A percentile compares a stretch with the other conserved stretches of the same genome.
Conservation (phyloP, 495 filamentous ascomycete species). For the Chlorociboria aeruginascens region DNA sequence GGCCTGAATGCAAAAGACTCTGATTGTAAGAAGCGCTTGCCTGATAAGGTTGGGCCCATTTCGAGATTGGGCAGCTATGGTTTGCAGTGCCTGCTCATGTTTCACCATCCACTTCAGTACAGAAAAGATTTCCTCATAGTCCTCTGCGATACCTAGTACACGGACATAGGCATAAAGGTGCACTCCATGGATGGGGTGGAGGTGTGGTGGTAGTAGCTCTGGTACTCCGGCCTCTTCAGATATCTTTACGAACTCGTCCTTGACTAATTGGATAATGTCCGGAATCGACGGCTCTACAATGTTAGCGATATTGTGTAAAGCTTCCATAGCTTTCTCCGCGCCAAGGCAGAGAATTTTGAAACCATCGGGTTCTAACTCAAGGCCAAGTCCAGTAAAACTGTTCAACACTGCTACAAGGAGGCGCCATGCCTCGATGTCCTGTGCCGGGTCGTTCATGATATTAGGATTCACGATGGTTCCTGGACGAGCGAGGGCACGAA, state of each 20-base stretch:
- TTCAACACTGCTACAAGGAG: slow-evolving; percentile 23
- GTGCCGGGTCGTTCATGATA: slow-evolving; percentile 17
- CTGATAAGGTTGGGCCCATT: slow-evolving; percentile 9
- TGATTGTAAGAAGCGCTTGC: slow-evolving; percentile 10
- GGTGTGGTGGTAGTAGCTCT: background rate
- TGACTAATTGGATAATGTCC: background rate
- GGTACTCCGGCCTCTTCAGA: background rate
- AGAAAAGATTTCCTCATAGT: slow-evolving; percentile 36
- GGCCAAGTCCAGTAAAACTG: slow-evolving; percentile 28
- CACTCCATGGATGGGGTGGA: slow-evolving; percentile 12
- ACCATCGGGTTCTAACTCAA: slow-evolving; percentile 29
- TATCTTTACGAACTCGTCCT: slow-evolving; percentile 9
- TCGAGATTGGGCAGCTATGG: background rate
- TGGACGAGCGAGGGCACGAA: slow-evolving; percentile 20
- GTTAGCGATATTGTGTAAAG: slow-evolving; percentile 2
- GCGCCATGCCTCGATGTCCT: slow-evolving; percentile 33
- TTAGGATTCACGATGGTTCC: slow-evolving; percentile 14
- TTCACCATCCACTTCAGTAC: slow-evolving; percentile 41
- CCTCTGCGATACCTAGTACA: slow-evolving; percentile 35
- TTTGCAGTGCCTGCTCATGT: slow-evolving; percentile 9
- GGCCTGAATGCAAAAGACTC: background rate
- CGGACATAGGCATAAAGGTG: slow-evolving; percentile 42
- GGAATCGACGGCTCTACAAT: background rate
- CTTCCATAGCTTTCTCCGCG: slow-evolving; percentile 29
- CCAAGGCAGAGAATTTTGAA: slow-evolving; percentile 35